Conservation (phyloP, 2,329 filamentous ascomycete species). For the Aureobasidium zeae region DNA sequence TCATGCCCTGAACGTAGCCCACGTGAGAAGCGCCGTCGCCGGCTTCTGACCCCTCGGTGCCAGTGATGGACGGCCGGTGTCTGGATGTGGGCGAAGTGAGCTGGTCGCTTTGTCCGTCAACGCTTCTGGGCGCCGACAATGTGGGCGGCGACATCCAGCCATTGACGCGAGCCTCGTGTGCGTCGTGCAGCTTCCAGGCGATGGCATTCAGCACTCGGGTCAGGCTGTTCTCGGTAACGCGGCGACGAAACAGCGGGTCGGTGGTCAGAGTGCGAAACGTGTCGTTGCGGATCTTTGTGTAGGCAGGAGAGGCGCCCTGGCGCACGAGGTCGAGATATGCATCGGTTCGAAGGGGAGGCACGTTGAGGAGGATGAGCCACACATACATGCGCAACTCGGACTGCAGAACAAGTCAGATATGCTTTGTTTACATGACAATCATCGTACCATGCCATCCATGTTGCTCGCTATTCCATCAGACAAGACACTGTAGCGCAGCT, state of each 20-base stretch:
- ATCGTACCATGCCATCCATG: slow-evolving; percentile 66
- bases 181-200: slow-evolving; percentile 86
- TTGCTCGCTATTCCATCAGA: slow-evolving; percentile 69
- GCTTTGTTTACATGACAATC: neutral
- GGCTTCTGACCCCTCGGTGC: slow-evolving; percentile 55
- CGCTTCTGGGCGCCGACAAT: slow-evolving; percentile 40
- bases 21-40: slow-evolving; percentile 54
- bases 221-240: slow-evolving; percentile 89
- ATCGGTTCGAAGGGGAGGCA: slow-evolving; percentile 74
- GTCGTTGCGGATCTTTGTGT: slow-evolving; percentile 96
- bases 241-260: slow-evolving; percentile 90
- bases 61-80: slow-evolving; percentile 35
- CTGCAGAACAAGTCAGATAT: slow-evolving; percentile 38
- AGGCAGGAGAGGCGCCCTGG: slow-evolving; percentile 85
- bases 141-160: slow-evolving; percentile 43
- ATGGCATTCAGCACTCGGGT: slow-evolving; percentile 91
- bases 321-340: slow-evolving; percentile 84
- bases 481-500: slow-evolving; percentile 62
- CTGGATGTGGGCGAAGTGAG: slow-evolving; percentile 29
- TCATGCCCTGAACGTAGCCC: slow-evolving; percentile 98
- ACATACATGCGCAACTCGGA: slow-evolving; percentile 89
- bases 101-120: slow-evolving; percentile 41
- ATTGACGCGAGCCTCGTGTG: slow-evolving; percentile 50
- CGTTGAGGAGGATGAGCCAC: slow-evolving; percentile 88
- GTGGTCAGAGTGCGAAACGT: slow-evolving; percentile 95